Percentiles rank a stretch among this genome's conserved stretches.
phyloP scores from a whole-genome alignment of 2,329 filamentous ascomycete species.

The Volutella citrinella region DNA sequence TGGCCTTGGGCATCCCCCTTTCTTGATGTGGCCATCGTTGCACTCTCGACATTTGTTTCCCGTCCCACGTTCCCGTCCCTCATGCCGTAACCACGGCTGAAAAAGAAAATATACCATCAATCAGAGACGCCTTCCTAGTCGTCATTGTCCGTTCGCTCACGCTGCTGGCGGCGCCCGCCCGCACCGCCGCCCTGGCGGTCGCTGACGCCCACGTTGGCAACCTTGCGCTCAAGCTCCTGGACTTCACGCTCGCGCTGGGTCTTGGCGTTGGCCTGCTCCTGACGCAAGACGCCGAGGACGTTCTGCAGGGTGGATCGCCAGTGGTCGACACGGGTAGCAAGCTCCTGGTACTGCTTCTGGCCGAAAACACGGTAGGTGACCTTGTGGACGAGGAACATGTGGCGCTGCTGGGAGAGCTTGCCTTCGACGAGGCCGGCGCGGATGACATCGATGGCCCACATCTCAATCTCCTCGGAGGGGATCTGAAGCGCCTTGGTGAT shows the following conservation, averaged over 20 bases:
- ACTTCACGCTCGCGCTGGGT: conserved; percentile 74
- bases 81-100: too few species aligned
- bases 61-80: conserved; percentile 15
- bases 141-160: conserved; percentile 54
- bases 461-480: conserved; percentile 80
- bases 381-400: conserved; percentile 92
- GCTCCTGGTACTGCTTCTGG: conserved; percentile 97
- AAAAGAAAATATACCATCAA: too few species aligned
- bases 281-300: conserved; percentile 74
- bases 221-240: conserved; percentile 68
- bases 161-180: conserved; percentile 35
- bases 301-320: conserved; percentile 81
- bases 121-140: too few species aligned
- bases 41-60: conserved; percentile 3
- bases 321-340: conserved; percentile 84
- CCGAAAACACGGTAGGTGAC: conserved; percentile 96
- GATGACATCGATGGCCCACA: conserved; percentile 99
- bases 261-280: conserved; percentile 77
- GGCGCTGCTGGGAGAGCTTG: conserved; percentile 88
- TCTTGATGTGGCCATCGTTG: conserved; percentile 11
- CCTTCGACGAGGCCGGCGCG: conserved; percentile 93
- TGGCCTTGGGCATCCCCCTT: conserved; percentile 11
- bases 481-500: conserved; percentile 87
- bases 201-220: conserved; percentile 40
- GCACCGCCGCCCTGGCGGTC: conserved; percentile 29